Evolutionary conservation across 2,329 filamentous ascomycete genomes (phyloP), one percentile per base, ranked within the genome.

Genomic region (Trichophyton verrucosum): DNA sequence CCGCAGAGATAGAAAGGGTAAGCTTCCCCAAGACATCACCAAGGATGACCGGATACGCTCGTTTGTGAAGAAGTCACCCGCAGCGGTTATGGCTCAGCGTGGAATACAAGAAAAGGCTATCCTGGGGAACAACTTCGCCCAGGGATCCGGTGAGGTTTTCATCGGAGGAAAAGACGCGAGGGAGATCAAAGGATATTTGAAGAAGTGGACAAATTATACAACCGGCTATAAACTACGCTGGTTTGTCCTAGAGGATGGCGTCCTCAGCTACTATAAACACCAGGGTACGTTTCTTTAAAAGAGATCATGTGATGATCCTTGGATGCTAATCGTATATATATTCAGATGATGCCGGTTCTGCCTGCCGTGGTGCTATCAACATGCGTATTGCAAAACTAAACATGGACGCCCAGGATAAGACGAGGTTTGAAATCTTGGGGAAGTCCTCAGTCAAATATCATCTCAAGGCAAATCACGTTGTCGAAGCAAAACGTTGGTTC

Each of bases 171-270:
- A 92, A 66, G 94, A 99, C 70, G 88, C 89, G 17, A 83, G 91
- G 56, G 92, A 97, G 75, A 97, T 99, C 89, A 96, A 95, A 77
- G 94, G 94, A 5, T 99, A 97, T 72, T 79, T 99, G 61, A 97
- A 96, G 77, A 99, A 99, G 74, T 99, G 94, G 94, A 99, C 94
- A 56, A 99, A 99, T 72, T 99, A 99, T 72, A 91, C 92, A 22
- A 91, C 89, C 71, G 94, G 94, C 7, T 99, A 96, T 77, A 96
- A 99, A 76, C 75, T 99, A 65, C 82, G 94, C 63, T 99, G 92
- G 91, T 99, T 99, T 71, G 94, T 97, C 13, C 82, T 99, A 7
- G 94, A 99, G 72, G 94, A 99, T 71, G 94, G 94, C 11, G 92
- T 99, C 11, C 75, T 99, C 66, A 97, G 94, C 74, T 99, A 99